Base-by-base conservation (phyloP, 148 eudicot species). In the Gaultheria prostrata region DNA sequence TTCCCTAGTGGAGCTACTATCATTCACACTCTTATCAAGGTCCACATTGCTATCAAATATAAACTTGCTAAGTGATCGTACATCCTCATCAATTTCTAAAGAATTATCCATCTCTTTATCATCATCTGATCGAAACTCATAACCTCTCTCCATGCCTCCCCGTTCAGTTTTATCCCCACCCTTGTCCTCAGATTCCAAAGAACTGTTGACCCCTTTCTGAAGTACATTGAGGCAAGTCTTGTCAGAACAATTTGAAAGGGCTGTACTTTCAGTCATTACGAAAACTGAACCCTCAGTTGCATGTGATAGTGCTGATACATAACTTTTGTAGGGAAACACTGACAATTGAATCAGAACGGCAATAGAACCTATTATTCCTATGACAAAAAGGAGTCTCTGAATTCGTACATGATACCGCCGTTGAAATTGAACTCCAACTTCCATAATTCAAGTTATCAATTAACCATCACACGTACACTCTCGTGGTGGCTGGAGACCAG, bases 321-420 rank as follows among this genome's bases (percentile, higher is more conserved):
- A 82, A 63, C 45, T 84, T 59, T 61, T 70, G 75, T 83, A 83
- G 76, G 85, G 86, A 82, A 85, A 73, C 65, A 30, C 89, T 67
- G 74, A 85, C 30, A 88, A 87, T 76, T 92, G 92, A 71, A 53
- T 75, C 11, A 90, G 65, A 82, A 88, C 82, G 21, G 84, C 28
- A 80, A 90, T 17, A 54, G 69, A 70, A 69, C 75, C 90, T 3
- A 86, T 48, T 81, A 87, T 72, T 54, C 85, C 91, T 77, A 86
- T 67, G 46, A 89, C 24, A 45, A 79, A 79, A 26, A 90, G 39
- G 13, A 92, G 84, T 63, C 84, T 82, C 82, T 77, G 56, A 80
- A 84, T 84, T 61, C 77, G 81, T 21, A 87, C 46, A 48, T 35
- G 70, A 83, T 43, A 77, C 45, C 84, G 56, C 70, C 85, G 82